A percentile compares a stretch with the other conserved stretches of the same genome.
Conservation (phyloP, 345 rosid genomes). For the Rhodomyrtus tomentosa region DNA sequence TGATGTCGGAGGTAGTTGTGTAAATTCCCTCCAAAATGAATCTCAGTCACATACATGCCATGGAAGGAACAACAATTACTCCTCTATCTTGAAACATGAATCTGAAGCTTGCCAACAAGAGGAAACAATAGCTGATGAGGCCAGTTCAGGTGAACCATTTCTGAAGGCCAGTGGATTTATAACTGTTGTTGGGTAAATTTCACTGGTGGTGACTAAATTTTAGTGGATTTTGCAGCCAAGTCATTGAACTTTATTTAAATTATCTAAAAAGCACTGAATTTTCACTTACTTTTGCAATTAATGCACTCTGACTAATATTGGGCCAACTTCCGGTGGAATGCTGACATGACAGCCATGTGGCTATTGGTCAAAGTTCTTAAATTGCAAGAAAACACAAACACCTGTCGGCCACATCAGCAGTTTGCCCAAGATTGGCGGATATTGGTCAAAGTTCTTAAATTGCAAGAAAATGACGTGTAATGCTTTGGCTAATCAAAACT, state of each 20-base stretch:
- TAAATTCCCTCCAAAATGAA: slow-evolving; percentile 16
- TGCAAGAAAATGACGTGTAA: neutral
- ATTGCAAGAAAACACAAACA: neutral
- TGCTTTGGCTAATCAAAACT: neutral
- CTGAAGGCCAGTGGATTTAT: neutral
- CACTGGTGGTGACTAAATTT: neutral
- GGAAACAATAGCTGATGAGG: slow-evolving; percentile 3
- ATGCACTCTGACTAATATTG: neutral
- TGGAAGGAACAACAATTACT: neutral
- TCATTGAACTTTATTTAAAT: neutral
- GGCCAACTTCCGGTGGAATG: neutral
- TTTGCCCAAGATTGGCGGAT: neutral
- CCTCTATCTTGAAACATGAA: slow-evolving; percentile 2
- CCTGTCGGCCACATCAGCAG: neutral
- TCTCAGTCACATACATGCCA: neutral
- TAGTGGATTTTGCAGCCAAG: neutral
- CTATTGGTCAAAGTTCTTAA: too few relatives aligned
- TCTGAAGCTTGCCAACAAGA: slow-evolving; percentile 5
- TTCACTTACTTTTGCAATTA: neutral
- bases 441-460: neutral
- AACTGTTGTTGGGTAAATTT: neutral
- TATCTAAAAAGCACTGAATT: neutral
- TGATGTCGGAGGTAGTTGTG: slow-evolving; percentile 1
- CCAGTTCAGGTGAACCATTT: slow-evolving; percentile 15
- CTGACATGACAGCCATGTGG: neutral